These are phyloP conservation scores for Zelopaecilomyces penicillatus DNA, from an alignment of 2,329 filamentous ascomycete genomes.

Conservation along the genomic window DNA sequence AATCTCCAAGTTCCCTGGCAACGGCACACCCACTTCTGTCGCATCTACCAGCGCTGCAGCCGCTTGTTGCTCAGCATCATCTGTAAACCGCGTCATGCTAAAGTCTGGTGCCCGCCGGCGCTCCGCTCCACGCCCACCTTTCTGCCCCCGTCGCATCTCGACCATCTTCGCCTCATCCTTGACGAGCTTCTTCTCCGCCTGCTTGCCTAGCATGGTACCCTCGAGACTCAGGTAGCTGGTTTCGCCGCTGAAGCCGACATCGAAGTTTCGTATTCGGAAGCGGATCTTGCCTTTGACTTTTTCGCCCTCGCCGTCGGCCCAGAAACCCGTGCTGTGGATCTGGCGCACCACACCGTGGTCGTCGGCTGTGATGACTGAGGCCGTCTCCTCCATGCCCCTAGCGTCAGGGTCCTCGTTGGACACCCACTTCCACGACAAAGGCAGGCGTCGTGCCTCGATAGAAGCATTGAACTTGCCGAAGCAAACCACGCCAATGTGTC, in stretches of 20 bases:
- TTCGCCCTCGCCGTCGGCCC: constrained; percentile 62
- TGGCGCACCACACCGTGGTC: constrained; percentile 46
- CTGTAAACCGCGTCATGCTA: constrained; percentile 47
- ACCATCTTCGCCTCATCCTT: constrained; percentile 36
- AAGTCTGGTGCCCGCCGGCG: constrained; percentile 41
- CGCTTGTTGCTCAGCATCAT: constrained; percentile 30
- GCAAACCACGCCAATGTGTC: constrained; percentile 80
- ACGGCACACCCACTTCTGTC: too few relatives aligned
- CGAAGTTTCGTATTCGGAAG: constrained; percentile 79
- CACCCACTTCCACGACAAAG: constrained; percentile 72
- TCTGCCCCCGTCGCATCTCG: constrained; percentile 26
- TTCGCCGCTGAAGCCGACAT: constrained; percentile 65
- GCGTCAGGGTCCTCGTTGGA: constrained; percentile 40
- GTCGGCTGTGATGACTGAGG: constrained; percentile 32
- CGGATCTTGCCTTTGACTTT: constrained; percentile 62
- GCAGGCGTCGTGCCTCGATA: constrained; percentile 69
- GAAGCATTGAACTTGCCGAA: constrained; percentile 89
- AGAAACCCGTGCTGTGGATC: constrained; percentile 59
- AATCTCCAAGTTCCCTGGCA: too few relatives aligned
- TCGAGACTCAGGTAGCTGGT: constrained; percentile 78
- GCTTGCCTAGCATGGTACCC: constrained; percentile 70
- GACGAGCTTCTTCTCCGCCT: constrained; percentile 53
- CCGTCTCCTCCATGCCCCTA: constrained; percentile 32
- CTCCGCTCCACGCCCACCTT: constrained; percentile 19
- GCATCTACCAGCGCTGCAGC: constrained; percentile 6